Conservation (phyloP, 208 protist species). For the Trypanosoma vivax region DNA sequence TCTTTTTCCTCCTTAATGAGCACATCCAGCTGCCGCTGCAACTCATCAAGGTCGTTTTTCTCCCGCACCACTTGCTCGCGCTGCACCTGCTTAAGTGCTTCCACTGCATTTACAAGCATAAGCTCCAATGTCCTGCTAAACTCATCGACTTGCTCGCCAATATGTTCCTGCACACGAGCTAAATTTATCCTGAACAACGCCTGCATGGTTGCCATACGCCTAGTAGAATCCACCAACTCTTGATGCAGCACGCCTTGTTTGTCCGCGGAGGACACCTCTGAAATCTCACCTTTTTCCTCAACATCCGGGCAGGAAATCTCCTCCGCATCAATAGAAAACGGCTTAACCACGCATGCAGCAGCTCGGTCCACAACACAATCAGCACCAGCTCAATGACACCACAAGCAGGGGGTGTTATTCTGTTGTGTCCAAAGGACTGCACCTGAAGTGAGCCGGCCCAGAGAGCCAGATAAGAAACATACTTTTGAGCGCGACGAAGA, state of each 20-base stretch:
- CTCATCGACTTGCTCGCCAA: slow-evolving; percentile 2
- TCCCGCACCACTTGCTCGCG: background rate
- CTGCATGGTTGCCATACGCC: background rate
- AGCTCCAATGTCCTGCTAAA: slow-evolving; percentile 2
- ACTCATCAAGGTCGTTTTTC: background rate
- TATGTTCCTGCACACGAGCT: background rate
- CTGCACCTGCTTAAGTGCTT: background rate
- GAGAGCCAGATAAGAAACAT: slow-evolving; percentile 2
- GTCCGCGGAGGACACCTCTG: no score
- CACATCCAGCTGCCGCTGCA: slow-evolving; percentile 15
- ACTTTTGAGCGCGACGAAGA: background rate
- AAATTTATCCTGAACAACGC: background rate
- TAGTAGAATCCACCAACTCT: background rate
- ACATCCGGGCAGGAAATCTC: background rate
- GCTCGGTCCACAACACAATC: no score
- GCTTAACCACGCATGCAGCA: no score
- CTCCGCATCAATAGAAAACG: background rate
- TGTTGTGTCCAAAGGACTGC: slow-evolving; percentile 23
- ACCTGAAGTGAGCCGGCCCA: background rate
- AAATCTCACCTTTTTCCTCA: no score
- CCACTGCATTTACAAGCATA: slow-evolving; percentile 1
- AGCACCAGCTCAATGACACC: slow-evolving; percentile 39
- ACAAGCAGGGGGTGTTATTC: slow-evolving; percentile 26
- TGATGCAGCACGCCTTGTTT: background rate
- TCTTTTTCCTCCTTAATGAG: slow-evolving; percentile 10